Percentiles rank a stretch among this genome's conserved stretches.
These are phyloP conservation scores for Blastobotrys illinoisensis DNA, from an alignment of 1,139 yeast species.

Conservation along the genomic window DNA sequence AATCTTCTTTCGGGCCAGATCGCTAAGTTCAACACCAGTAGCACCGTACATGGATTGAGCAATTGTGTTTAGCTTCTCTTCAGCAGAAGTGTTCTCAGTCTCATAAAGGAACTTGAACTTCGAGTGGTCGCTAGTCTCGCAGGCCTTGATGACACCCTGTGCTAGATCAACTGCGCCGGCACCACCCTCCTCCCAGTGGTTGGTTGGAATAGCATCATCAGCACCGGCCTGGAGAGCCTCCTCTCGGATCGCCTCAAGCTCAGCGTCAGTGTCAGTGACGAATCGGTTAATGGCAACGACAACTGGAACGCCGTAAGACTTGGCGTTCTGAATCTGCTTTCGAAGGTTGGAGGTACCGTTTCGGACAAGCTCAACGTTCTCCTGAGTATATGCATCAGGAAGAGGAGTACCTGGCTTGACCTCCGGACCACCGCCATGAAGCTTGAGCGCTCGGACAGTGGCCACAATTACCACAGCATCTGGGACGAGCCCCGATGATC, in stretches of 20 bases:
- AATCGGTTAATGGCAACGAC: constrained; percentile 94
- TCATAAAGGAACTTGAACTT: constrained; percentile 71
- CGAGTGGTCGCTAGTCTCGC: constrained; percentile 47
- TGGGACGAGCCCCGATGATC: constrained; percentile 86
- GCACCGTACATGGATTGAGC: constrained; percentile 96
- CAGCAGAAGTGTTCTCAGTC: constrained; percentile 61
- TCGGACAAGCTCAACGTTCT: constrained; percentile 76
- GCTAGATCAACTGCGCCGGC: constrained; percentile 88
- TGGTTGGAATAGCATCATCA: constrained; percentile 83
- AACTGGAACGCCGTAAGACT: constrained; percentile 83
- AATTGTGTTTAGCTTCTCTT: constrained; percentile 75
- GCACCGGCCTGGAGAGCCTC: constrained; percentile 94
- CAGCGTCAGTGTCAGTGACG: constrained; percentile 77
- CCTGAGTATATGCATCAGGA: constrained; percentile 80
- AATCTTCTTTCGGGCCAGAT: constrained; percentile 78
- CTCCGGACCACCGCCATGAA: constrained; percentile 98
- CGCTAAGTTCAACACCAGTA: constrained; percentile 75
- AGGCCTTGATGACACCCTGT: constrained; percentile 72
- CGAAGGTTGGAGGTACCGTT: constrained; percentile 86
- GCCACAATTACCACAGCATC: constrained; percentile 95
- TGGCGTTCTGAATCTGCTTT: constrained; percentile 87
- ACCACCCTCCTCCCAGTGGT: constrained; percentile 99
- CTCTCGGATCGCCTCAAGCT: constrained; percentile 77
- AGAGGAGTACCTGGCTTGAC: constrained; percentile 93
- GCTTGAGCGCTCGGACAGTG: constrained; percentile 93